These are phyloP conservation scores for Metschnikowia aberdeeniae DNA, from an alignment of 805 yeast genomes.

Conservation along the genomic window DNA sequence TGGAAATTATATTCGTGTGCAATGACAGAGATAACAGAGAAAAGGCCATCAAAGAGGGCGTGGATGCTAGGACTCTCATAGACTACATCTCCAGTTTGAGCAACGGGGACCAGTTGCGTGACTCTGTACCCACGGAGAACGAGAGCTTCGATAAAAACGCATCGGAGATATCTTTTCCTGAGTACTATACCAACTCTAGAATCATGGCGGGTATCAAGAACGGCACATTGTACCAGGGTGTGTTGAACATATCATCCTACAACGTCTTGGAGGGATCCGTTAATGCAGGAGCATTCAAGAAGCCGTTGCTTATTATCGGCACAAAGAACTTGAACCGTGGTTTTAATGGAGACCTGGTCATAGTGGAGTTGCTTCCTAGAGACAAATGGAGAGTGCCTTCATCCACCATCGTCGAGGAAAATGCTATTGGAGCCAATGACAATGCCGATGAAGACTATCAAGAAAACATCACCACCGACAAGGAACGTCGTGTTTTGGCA, in stretches of 20 bases:
- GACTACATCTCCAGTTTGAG: constrained; percentile 71
- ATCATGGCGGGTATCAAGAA: constrained; percentile 86
- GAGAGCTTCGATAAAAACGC: constrained; percentile 35
- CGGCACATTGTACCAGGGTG: constrained; percentile 86
- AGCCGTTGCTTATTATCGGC: constrained; percentile 80
- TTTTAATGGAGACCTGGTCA: constrained; percentile 87
- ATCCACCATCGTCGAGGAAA: constrained; percentile 73
- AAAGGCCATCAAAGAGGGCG: constrained; percentile 51
- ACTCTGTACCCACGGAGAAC: constrained; percentile 63
- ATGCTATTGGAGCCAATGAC: constrained; percentile 54
- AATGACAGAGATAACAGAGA: constrained; percentile 68
- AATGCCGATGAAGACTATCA: constrained; percentile 54
- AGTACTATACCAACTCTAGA: constrained; percentile 75
- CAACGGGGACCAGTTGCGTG: constrained; percentile 69
- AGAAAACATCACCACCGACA: constrained; percentile 54
- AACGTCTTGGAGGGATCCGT: constrained; percentile 87
- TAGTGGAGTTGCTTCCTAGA: constrained; percentile 83
- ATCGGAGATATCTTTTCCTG: constrained; percentile 61
- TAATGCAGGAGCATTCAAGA: constrained; percentile 63
- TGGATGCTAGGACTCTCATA: constrained; percentile 53
- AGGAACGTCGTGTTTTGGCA: constrained; percentile 67
- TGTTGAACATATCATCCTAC: constrained; percentile 73
- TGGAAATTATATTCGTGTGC: constrained; percentile 60
- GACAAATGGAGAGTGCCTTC: constrained; percentile 87
- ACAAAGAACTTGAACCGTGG: constrained; percentile 83